Percentiles rank a stretch among this genome's conserved stretches.
phyloP scores from a whole-genome alignment of 2,329 filamentous ascomycete genomes.

The Diaporthe nobilis region DNA sequence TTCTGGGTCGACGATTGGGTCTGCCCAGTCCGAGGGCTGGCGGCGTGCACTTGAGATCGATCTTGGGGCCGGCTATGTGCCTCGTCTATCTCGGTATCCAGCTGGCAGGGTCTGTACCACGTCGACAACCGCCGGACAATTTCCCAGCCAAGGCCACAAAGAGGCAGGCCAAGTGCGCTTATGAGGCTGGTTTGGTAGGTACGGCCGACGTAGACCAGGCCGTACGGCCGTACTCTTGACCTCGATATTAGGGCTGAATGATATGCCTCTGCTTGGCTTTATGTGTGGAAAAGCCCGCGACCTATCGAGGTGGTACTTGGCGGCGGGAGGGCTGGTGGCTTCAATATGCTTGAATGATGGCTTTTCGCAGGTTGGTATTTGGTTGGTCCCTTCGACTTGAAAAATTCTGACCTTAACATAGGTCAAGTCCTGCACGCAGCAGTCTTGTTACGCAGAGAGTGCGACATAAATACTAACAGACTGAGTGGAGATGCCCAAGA shows the following conservation, averaged over 20 bases:
- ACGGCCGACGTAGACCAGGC: constrained; percentile 5
- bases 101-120: constrained; percentile 36
- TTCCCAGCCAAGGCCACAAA: constrained; percentile 14
- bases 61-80: constrained; percentile 25
- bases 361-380: neutral
- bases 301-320: neutral
- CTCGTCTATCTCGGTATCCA: constrained; percentile 35
- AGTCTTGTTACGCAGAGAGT: neutral
- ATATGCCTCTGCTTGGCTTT: neutral
- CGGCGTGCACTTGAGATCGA: constrained; percentile 22
- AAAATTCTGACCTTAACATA: neutral
- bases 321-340: neutral
- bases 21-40: neutral
- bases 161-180: neutral
- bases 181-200: constrained; percentile 17
- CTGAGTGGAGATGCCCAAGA: neutral
- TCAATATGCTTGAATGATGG: neutral
- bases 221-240: constrained; percentile 30
- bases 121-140: constrained; percentile 29
- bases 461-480: neutral
- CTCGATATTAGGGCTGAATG: neutral
- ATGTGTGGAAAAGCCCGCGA: neutral
- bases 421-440: neutral
- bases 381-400: neutral
- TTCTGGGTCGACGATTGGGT: neutral